These are phyloP conservation scores for Xanthoparmelia taractica DNA, from an alignment of 495 filamentous ascomycete species.

Conservation along the genomic window DNA sequence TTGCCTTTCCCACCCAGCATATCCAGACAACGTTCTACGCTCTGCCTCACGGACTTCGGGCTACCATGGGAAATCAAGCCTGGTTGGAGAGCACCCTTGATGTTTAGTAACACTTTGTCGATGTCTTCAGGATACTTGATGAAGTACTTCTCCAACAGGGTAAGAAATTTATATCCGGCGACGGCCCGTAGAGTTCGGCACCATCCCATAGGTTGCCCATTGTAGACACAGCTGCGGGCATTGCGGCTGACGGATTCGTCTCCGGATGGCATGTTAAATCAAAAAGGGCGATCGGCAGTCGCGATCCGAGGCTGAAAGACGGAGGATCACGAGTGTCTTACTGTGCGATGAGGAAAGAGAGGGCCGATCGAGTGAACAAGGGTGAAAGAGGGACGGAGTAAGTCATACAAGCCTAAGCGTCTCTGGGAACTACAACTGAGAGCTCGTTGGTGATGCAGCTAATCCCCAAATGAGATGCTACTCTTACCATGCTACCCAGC, in stretches of 20 bases:
- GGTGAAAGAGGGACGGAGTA: too few relatives aligned
- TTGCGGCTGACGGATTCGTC: slow-evolving; percentile 56
- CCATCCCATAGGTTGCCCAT: slow-evolving; percentile 74
- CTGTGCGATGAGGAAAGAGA: too few relatives aligned
- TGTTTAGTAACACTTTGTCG: slow-evolving; percentile 48
- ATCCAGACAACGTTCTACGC: slow-evolving; percentile 53
- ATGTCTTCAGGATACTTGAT: slow-evolving; percentile 50
- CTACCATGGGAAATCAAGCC: slow-evolving; percentile 44
- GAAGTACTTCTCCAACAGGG: slow-evolving; percentile 52
- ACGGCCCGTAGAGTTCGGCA: slow-evolving; percentile 68
- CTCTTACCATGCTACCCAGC: too few relatives aligned
- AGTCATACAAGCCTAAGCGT: too few relatives aligned
- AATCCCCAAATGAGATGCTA: too few relatives aligned
- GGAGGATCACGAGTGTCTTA: too few relatives aligned
- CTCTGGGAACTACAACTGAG: too few relatives aligned
- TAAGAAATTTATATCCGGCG: slow-evolving; percentile 58
- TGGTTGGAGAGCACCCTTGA: slow-evolving; percentile 50
- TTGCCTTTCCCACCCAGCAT: slow-evolving; percentile 62
- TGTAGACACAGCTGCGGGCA: slow-evolving; percentile 55
- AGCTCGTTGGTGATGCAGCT: too few relatives aligned
- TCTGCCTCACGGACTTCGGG: slow-evolving; percentile 54
- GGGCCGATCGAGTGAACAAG: too few relatives aligned
- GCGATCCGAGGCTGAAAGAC: too few relatives aligned
- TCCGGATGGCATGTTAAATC: slow-evolving; percentile 42
- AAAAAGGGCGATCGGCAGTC: too few relatives aligned